Base-by-base conservation (phyloP, 345 rosid genomes). In the Eucalyptus cloeziana region DNA sequence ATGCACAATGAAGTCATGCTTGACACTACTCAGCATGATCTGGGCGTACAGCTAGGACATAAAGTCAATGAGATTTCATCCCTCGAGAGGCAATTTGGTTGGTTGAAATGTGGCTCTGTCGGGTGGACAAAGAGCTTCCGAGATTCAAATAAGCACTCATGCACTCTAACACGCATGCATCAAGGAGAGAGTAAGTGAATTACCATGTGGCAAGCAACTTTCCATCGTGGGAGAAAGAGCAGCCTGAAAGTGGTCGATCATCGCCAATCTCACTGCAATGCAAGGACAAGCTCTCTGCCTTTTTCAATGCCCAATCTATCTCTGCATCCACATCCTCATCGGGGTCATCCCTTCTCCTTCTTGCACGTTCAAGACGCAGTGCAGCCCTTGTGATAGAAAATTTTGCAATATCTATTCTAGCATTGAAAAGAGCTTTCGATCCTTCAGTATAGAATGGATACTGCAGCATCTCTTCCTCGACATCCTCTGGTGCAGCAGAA, bases 251-350 rank as follows among this genome's bases (percentile, higher is more conserved):
- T 45, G 99, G 99, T 62, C 98, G 93, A 88, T 96, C 98, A 91
- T 97, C 99, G 9, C 99, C 99, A 90, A 96, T 93, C 90, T 94
- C 97, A 91, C 99, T 96, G 92, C 96, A 94, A 91, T 97, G 96
- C 88, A 98, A 99, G 79, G 87, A 93, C 93, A 96, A 92, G 89
- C 88, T 91, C 91, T 91, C 95, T 14, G 95, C 99, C 89, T 96
- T 96, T 86, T 83, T 91, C 87, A 96, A 90, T 89, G 94, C 94
- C 94, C 96, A 97, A 88, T 97, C 96, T 71, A 94, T 92, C 94
- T 97, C 99, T 49, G 96, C 97, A 89, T 96, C 98, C n/a, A 93
- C 85, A 89, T 96, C 97, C 92, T 98, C 99, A 91, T 97, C 99
- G 14, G 99, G 99, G 90, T 96, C 97, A 91, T 96, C 97, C 89